A percentile compares a stretch with the other conserved stretches of the same genome.
phyloP scores from a whole-genome alignment of 768 basidiomycete genomes.

The Mycena sanguinolenta region DNA sequence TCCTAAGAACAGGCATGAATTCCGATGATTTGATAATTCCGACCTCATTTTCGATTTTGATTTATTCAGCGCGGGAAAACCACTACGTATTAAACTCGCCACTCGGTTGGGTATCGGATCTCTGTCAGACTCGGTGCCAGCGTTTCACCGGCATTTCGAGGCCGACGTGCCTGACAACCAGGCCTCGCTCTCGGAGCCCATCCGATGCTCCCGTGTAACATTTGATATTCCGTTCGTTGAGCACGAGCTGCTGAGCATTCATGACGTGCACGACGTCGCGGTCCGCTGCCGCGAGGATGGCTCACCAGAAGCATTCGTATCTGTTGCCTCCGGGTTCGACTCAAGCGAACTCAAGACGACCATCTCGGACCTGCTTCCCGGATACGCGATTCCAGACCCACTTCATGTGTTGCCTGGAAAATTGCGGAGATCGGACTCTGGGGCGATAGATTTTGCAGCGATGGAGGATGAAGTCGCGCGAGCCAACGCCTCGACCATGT shows the following conservation, averaged over 20 bases:
- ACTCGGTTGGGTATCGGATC: conserved; percentile 54
- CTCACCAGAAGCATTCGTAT: conserved; percentile 54
- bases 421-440: conserved; percentile 38
- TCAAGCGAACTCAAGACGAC: conserved; percentile 38
- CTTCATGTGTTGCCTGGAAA: conserved; percentile 47
- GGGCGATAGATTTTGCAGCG: conserved; percentile 47
- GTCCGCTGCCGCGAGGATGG: conserved; percentile 49
- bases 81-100: conserved; percentile 58
- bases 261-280: conserved; percentile 52
- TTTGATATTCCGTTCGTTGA: conserved; percentile 46
- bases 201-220: conserved; percentile 50
- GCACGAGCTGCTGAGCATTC: conserved; percentile 43
- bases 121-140: conserved; percentile 51
- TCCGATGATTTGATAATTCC: too few species aligned
- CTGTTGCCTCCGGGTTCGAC: conserved; percentile 39
- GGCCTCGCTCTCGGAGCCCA: conserved; percentile 52
- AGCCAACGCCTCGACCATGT: conserved; percentile 43
- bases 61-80: conserved; percentile 52
- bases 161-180: conserved; percentile 49
- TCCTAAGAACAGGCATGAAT: conserved; percentile 55
- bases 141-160: conserved; percentile 57
- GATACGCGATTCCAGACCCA: conserved; percentile 55
- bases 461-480: conserved; percentile 46
- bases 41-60: not conserved
- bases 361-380: conserved; percentile 47